Evolutionary conservation across 2,329 filamentous ascomycete genomes (phyloP), one percentile per base, ranked within the genome.

Genomic region (Hortaea werneckii): DNA sequence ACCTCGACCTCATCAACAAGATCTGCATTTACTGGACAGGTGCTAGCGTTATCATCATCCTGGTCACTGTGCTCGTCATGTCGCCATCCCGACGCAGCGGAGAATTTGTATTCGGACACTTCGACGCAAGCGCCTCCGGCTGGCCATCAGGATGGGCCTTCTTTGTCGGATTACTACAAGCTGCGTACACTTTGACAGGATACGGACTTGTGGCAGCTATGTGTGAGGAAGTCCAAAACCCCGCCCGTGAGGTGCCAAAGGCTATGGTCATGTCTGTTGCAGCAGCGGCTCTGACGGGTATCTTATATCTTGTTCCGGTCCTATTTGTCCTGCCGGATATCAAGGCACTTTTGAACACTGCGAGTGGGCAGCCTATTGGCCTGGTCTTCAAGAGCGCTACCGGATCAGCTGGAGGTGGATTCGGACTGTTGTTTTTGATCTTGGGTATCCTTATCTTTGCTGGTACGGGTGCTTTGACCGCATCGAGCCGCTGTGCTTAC

Each of bases 401-500:
- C 0, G 84, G 84, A 1, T 85, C 82, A 13, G 74, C 81, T 1
- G 55, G 46, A 27, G 85, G 83, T 26, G 85, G 85, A 0, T 87
- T 90, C 53, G 83, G 81, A 0, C 71, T 89, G 5, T 72, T 88
- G 10, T 84, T 89, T 64, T 68, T 89, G 2, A 79, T 90, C 53
- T 73, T 89, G 26, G 83, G 84, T 1, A 87, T 90, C 56, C 72
- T 84, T 48, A 74, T 89, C 61, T 87, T 89, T 58, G 83, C 85
- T 1, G 85, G 85, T 13, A 79, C 83, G 30, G 84, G 83, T 5
- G 80, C 84, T 1, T 68, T 88, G 13, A 89, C 85, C 0, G 85
- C 85, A 1, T 79, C 85, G 2, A 82, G 77, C 20, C 74, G 83
- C 41, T 82, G 85, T 39, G 83, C 80, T 1, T 87, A 83, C 56